Base-by-base conservation (phyloP, 163 green algal genomes). In the Botryococcus braunii region DNA sequence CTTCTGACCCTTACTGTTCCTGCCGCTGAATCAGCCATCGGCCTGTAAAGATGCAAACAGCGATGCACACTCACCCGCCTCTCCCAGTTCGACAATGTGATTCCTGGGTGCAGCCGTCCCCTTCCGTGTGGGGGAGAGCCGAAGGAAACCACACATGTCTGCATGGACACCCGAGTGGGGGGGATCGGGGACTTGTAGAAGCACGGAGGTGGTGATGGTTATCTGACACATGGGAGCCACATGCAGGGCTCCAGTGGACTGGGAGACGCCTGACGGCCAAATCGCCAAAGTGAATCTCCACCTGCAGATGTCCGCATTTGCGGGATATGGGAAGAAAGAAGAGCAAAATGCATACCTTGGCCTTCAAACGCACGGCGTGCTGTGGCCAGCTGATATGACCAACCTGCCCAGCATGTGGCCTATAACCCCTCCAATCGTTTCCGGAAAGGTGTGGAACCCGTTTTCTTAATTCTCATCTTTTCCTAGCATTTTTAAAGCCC, bases 301-400 rank as follows among this genome's bases (percentile, higher is more conserved):
- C 56, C 52, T 72, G 38, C 52, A 36, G 2, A 62, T 72, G 40
- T 62, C 36, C 66, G 11, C 55, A 27, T 72, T 66, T 56, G 60
- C 61, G 56, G 66, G 66, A 27, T 72, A 72, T 56, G 56, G 37
- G 40, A 41, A 23, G 8, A n/a, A 41, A 2, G 66, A 60, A 11
- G 55, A 40, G 29, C 40, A 65, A 27, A 8, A 6, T 2, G 55
- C 29, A 27, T 72, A 72, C 66, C 66, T 72, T 27, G 66, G 66
- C 66, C 55, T 62, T 40, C 66, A 72, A 56, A 67, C 56, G 56
- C 55, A 72, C 66, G 66, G 66, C 66, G 21, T 56, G 11, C 39
- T 72, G 25, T 72, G 66, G 66, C 55, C 66, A 40, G 55, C 58
- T 23, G 29, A 34, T 31, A 56, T 59, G 8, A 31, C 39, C n/a